Evolutionary conservation across 1,284 basidiomycete genomes (phyloP), one percentile per base, ranked within the genome.

Genomic region (Ganoderma boninense): DNA sequence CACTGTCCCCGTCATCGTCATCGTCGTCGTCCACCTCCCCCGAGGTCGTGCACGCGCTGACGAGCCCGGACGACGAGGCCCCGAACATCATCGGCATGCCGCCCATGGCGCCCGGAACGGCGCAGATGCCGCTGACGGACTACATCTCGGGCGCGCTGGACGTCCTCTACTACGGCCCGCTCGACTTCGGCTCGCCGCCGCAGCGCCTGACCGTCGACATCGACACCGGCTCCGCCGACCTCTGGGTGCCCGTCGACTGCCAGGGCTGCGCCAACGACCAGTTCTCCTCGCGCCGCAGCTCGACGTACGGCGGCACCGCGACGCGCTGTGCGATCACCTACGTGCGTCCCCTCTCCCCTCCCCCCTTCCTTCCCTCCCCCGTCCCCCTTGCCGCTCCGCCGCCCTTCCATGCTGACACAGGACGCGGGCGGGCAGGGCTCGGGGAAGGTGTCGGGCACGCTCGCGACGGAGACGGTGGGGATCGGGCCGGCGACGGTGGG

Each of bases 171-270:
- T 89, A 86, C 65, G 89, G 87, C 2, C 71, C 78, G 0, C 67
- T 87, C 46, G 14, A 70, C 14, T 80, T 91, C 64, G 89, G 89
- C 18, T 86, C 87, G 20, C 84, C 84, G 2, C 68, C 78, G 4
- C 87, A 89, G 74, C 59, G 66, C 35, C 73, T 90, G 23, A 79
- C 82, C 1, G 82, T 90, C 32, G 86, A 89, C 75, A 78, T 90
- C 71, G 89, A 91, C 75, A 90, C 89, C 2, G 90, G 90, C 62
- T 89, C 88, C 4, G 83, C 89, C 35, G 89, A 91, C 75, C 80
- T 87, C 23, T 90, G 88, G 87, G 74, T 89, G 16, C 83, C 87
- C 20, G 80, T 80, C 16, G 71, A 78, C 49, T 89, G 88, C 72
- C 40, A 62, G 1, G 35, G 75, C 23, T 90, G 88, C 70, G 71